Base-by-base conservation (phyloP, 2,329 filamentous ascomycete species). In the Penicillium hesseltinei region DNA sequence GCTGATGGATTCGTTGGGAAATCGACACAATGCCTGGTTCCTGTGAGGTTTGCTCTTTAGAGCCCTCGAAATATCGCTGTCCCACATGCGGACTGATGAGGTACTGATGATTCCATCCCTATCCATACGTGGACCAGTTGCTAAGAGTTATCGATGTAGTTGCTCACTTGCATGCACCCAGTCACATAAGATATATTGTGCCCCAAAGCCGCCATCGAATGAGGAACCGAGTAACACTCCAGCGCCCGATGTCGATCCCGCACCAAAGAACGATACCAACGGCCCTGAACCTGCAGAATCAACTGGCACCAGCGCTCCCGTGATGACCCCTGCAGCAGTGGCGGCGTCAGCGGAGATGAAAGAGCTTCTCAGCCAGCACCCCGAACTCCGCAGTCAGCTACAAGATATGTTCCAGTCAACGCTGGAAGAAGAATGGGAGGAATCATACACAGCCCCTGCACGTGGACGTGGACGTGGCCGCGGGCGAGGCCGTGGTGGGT, bases 91-190 rank as follows among this genome's bases (percentile, higher is more conserved):
- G 51, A 45, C 57, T 76, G 33, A 66, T 70, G 69, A 75, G 75
- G 75, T 77, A 71, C 17, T 23, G 47, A n/a, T 17, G 19, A 52
- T 40, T 39, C 21, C 31, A 47, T 38, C 31, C 15, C 11, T 23
- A 38, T 21, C 9, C 15, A 35, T 33, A 46, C 23, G 35, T 46
- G 33, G 40, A 42, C 27, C 23, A 47, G 33, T 48, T 40, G n/a
- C 47, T 51, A 40, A 58, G 19, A 10, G 15, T 45, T 48, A 23
- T 55, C 11, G 10, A 43, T 29, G 4, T 60, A 80, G 78, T 61
- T 80, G 78, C 55, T 80, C 78, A 10, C 71, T 80, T 38, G 69
- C 66, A 33, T 80, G 78, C 63, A 76, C 75, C 38, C 74, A 78
- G 53, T 68, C 71, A 5, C 78, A 80, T 63, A 78, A 79, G 63